Conservation (phyloP, 1,284 basidiomycete genomes). For the Ceratobasidium sp. region DNA sequence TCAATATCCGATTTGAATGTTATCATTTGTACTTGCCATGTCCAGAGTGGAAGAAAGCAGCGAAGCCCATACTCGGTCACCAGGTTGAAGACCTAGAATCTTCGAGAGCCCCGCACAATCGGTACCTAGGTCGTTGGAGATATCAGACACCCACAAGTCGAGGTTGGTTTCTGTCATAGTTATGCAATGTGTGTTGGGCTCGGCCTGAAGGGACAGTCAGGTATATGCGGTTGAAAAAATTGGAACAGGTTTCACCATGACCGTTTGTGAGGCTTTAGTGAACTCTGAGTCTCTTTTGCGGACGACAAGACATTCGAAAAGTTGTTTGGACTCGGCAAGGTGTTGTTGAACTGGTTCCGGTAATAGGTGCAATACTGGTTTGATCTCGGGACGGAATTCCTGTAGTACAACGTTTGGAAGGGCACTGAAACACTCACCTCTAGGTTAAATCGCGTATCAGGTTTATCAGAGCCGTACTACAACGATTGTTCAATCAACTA, state of each 20-base stretch:
- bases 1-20: background rate
- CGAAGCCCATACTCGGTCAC: constrained; percentile 58
- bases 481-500: constrained; percentile 43
- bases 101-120: constrained; percentile 13
- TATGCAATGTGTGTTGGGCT: constrained; percentile 53
- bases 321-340: constrained; percentile 1
- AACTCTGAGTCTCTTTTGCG: constrained; percentile 26
- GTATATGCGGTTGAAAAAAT: background rate
- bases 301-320: constrained; percentile 44
- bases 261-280: constrained; percentile 1
- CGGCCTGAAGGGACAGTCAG: constrained; percentile 1
- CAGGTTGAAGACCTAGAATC: constrained; percentile 1
- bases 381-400: constrained; percentile 57
- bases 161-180: constrained; percentile 59
- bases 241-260: background rate
- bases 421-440: constrained; percentile 65
- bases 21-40: background rate
- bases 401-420: background rate
- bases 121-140: constrained; percentile 52
- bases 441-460: constrained; percentile 87
- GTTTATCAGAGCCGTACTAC: constrained; percentile 95
- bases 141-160: constrained; percentile 61
- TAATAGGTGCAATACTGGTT: constrained; percentile 63
- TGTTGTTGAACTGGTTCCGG: constrained; percentile 51
- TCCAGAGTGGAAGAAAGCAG: constrained; percentile 3